Evolutionary conservation across 2,329 filamentous ascomycete species (phyloP), one percentile per base, ranked within the genome.

Genomic region (Colletotrichum sp.): DNA sequence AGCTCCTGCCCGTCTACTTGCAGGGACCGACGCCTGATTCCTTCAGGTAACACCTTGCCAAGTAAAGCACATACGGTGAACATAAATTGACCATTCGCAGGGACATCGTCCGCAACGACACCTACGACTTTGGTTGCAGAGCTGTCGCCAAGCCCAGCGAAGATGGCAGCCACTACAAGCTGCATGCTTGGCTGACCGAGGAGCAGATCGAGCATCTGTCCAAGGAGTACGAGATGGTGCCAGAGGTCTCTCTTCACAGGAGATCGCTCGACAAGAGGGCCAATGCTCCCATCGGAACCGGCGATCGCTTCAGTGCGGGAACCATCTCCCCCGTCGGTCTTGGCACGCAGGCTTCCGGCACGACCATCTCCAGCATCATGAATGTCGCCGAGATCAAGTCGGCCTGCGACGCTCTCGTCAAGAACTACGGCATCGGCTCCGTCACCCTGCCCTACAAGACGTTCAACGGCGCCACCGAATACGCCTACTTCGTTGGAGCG

Each of bases 331-430:
- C 84, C 5, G 72, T 78, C n/a, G 84, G 84, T 28, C 71, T 84
- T 7, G 82, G 83, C 13, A 78, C 82, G 83, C 73, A 13, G 15
- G 39, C 68, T 28, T 44, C 65, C 9, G 55, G 72, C 5, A 71
- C 55, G 34, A 81, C 81, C 34, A 84, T 89, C 69, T 76, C 81
- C 57, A 85, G 83, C 68, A 86, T 89, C 78, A 84, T 90, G 80
- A 90, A 85, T 65, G 81, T 85, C 48, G 78, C 79, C 13, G 88
- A 90, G 78, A 83, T 90, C 68, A 82, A 83, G 60, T 86, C 86
- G 3, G 88, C 84, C 2, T 81, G 89, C 44, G 79, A 85, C 32
- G 86, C 83, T 48, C 85, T 90, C 25, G 84, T 83, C 27, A 83
- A 78, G 30, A 80, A 79, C 15, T 88, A 89, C 78, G 81, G 85